A percentile compares a stretch with the other conserved stretches of the same genome.
Conservation (phyloP, 2,329 filamentous ascomycete species). For the Parastagonospora avenae region DNA sequence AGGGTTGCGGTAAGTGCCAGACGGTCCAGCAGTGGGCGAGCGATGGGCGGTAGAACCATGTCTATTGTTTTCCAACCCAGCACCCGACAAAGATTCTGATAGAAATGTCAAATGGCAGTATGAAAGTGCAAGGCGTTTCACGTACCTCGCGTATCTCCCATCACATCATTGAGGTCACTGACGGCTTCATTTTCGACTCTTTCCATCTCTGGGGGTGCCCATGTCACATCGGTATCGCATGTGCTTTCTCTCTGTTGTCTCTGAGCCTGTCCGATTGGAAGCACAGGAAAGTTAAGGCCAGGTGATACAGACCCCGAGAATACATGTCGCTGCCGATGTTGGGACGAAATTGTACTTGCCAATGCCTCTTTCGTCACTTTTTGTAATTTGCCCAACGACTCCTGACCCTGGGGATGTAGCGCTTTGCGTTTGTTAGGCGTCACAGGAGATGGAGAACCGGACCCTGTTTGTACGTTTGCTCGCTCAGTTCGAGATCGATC, state of each 20-base stretch:
- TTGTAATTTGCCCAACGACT: constrained; percentile 5
- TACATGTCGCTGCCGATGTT: constrained; percentile 1
- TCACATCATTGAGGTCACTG: constrained; percentile 6
- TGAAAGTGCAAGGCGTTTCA: background rate
- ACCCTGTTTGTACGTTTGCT: background rate
- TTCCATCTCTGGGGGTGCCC: background rate
- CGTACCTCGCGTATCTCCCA: constrained; percentile 6
- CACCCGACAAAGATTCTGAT: background rate
- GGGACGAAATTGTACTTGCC: background rate
- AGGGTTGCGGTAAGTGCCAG: constrained; percentile 11
- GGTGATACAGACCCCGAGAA: constrained; percentile 6
- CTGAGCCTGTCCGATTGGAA: background rate
- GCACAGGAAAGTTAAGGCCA: background rate
- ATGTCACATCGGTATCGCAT: constrained; percentile 6
- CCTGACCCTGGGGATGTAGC: constrained; percentile 1
- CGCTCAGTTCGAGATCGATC: background rate
- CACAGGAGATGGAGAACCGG: background rate
- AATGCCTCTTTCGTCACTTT: constrained; percentile 5
- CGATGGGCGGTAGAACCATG: background rate
- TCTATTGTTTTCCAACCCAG: background rate
- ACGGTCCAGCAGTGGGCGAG: constrained; percentile 11
- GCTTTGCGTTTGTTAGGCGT: constrained; percentile 16
- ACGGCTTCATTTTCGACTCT: constrained; percentile 14
- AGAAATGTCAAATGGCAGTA: background rate
- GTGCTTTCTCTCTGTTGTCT: background rate